Percentiles rank a stretch among this genome's conserved stretches.
Conservation (phyloP, 768 basidiomycete species). For the Mycena vitilis region DNA sequence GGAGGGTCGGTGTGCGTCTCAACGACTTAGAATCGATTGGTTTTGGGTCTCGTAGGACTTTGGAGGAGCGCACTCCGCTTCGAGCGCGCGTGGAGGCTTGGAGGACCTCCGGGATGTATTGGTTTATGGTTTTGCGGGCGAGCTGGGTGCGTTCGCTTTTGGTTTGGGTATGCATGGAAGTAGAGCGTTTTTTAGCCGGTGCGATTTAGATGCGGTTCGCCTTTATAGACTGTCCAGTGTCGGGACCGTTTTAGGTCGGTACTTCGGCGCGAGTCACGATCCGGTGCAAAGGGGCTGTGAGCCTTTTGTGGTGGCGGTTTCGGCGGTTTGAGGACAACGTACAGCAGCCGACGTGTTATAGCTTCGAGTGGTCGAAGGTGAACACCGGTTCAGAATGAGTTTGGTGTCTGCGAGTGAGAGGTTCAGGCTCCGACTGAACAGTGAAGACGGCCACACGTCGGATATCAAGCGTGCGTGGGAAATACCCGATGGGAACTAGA, state of each 20-base stretch:
- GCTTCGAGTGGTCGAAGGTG: too few species aligned
- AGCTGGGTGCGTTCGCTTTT: constrained; percentile 34
- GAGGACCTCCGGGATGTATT: constrained; percentile 36
- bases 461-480: too few species aligned
- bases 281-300: constrained; percentile 5
- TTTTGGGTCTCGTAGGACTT: constrained; percentile 30
- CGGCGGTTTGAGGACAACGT: too few species aligned
- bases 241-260: neutral
- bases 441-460: too few species aligned
- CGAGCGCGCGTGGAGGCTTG: constrained; percentile 33
- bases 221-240: too few species aligned
- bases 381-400: too few species aligned
- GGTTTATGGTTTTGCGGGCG: constrained; percentile 35
- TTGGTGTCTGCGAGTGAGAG: too few species aligned
- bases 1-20: constrained; percentile 7
- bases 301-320: neutral
- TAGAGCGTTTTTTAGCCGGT: too few species aligned
- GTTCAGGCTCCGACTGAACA: too few species aligned
- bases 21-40: neutral
- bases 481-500: too few species aligned
- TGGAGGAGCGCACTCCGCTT: constrained; percentile 28
- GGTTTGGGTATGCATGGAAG: constrained; percentile 9
- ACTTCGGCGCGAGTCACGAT: neutral
- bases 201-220: neutral
- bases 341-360: too few species aligned